Percentiles rank a stretch among this genome's conserved stretches.
phyloP scores from a whole-genome alignment of 805 yeast species.

The Kodamaea hsintzibuensis region DNA sequence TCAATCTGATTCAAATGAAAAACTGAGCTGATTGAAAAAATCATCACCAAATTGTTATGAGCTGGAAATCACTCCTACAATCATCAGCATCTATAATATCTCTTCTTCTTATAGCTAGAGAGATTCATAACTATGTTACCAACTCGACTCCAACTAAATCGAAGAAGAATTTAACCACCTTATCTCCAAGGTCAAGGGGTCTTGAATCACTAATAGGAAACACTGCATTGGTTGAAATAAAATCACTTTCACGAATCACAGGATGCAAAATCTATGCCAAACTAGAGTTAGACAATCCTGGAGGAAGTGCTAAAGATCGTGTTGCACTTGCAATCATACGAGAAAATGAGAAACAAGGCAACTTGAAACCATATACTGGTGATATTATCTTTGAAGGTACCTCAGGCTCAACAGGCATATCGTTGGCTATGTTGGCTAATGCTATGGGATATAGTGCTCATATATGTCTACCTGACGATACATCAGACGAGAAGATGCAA shows the following conservation, averaged over 20 bases:
- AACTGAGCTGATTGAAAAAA: background rate
- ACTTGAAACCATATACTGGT: constrained; percentile 56
- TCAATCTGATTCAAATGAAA: too few relatives aligned
- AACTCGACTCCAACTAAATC: background rate
- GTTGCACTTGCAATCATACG: constrained; percentile 84
- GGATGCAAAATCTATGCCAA: constrained; percentile 88
- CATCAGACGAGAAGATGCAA: constrained; percentile 78
- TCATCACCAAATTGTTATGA: background rate
- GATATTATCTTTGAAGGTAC: constrained; percentile 92
- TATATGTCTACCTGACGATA: constrained; percentile 94
- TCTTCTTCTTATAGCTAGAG: constrained; percentile 10
- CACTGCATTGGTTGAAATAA: constrained; percentile 78
- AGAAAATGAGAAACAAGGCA: constrained; percentile 62
- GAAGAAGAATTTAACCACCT: constrained; percentile 13
- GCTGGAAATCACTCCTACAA: constrained; percentile 4
- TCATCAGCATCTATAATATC: constrained; percentile 18
- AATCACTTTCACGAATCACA: constrained; percentile 67
- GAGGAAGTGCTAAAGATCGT: constrained; percentile 93
- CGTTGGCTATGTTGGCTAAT: constrained; percentile 86
- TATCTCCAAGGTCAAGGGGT: constrained; percentile 47
- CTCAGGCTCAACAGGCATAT: constrained; percentile 94
- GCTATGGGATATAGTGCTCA: constrained; percentile 88
- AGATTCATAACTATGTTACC: constrained; percentile 6
- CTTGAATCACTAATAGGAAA: constrained; percentile 83
- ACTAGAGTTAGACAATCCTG: constrained; percentile 84